Evolutionary conservation across 179 eudicot species (phyloP).

Genomic region (Actinidia polygama): DNA sequence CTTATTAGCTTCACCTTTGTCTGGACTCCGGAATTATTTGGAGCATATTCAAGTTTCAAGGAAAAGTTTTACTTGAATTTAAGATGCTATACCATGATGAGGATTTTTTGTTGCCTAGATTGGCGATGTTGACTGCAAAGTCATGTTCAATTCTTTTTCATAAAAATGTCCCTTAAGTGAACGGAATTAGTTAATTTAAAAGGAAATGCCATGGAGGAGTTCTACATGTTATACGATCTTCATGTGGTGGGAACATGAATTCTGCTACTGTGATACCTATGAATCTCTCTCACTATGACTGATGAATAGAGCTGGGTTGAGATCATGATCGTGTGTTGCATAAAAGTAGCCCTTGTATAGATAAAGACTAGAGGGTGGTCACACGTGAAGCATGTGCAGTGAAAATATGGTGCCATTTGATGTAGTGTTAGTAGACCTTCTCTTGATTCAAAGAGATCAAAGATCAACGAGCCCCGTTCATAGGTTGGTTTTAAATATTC

Average conservation of each 20-base stretch:
- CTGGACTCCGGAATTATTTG: neutral
- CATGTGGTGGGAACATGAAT: neutral
- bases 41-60: neutral
- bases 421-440: neutral
- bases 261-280: neutral
- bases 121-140: neutral
- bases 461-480: neutral
- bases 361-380: neutral
- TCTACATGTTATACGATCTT: too few species aligned
- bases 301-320: neutral
- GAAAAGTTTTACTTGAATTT: neutral
- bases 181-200: neutral
- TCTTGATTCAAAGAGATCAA: neutral
- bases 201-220: conserved; percentile 14
- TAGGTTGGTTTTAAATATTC: neutral
- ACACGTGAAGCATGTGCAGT: neutral
- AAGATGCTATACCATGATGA: neutral
- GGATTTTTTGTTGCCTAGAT: neutral
- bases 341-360: neutral
- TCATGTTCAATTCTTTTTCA: neutral
- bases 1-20: neutral
- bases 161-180: neutral
- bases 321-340: neutral
- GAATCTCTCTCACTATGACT: neutral
- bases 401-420: neutral